Conservation (phyloP, 139 green algal species). For the Chlamydomonas sp. region DNA sequence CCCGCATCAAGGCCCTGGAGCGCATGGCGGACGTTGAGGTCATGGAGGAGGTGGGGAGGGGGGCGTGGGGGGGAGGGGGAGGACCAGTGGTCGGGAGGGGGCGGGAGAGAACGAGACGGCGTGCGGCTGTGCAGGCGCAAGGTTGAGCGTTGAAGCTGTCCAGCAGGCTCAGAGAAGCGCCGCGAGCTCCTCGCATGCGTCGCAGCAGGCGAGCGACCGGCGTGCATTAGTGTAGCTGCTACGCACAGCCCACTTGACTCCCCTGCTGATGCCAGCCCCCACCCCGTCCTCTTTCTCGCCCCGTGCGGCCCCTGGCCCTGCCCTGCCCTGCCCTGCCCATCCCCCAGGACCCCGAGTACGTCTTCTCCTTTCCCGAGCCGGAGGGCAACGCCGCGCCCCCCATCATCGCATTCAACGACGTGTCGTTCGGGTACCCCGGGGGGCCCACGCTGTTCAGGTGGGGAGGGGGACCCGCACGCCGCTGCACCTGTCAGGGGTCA, state of each 20-base stretch:
- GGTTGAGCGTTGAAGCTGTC: no score
- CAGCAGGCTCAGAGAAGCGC: no score
- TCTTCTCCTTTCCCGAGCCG: conserved; percentile 66
- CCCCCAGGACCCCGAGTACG: conserved; percentile 63
- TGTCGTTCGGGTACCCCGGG: conserved; percentile 78
- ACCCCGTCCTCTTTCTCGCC: background rate
- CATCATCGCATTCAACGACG: conserved; percentile 84
- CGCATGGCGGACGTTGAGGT: conserved; percentile 80
- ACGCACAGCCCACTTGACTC: no score
- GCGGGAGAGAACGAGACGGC: conserved; percentile 19
- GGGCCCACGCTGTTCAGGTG: conserved; percentile 49
- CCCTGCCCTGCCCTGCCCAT: background rate
- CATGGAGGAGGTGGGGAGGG: conserved; percentile 24
- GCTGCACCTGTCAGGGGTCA: no score
- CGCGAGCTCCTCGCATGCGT: background rate
- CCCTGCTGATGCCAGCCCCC: no score
- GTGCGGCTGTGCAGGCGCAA: background rate
- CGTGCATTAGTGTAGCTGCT: no score
- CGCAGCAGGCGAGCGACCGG: background rate
- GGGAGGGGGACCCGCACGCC: background rate
- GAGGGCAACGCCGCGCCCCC: conserved; percentile 62
- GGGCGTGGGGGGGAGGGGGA: background rate
- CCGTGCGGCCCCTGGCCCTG: no score
- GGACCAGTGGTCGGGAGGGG: background rate
- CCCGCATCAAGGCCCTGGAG: conserved; percentile 94